Base-by-base conservation (phyloP, 164 flowering plant genomes). In the Chloranthus sessilifolius region DNA sequence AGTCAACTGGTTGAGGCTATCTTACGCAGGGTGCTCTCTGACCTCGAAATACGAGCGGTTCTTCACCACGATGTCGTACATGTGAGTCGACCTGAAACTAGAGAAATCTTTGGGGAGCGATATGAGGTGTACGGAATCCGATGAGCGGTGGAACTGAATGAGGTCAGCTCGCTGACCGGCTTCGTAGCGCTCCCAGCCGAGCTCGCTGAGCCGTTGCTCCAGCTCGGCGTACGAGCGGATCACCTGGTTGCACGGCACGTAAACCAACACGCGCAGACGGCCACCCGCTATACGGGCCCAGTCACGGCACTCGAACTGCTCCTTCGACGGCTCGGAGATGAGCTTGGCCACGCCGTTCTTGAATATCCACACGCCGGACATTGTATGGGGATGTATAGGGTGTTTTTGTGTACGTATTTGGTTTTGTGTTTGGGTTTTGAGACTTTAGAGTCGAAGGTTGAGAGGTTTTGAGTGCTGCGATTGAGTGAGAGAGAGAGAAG, bases 61-160 rank as follows among this genome's bases (percentile, higher is more conserved):
- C 75, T 81, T 78, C 56, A 78, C 81, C 34, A 76, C 83, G 29
- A 81, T 69, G 38, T 78, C 87, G 55, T 68, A 81, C 78, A 81
- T 69, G 51, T 78, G 79, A 7, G 66, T 9, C 24, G 74, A 40
- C 63, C 62, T 72, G 48, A 81, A 58, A 57, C 59, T 52, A 56
- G 64, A 27, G 49, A 77, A 77, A 52, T 50, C 47, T 9, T 8
- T 43, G 20, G 82, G 82, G 14, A 77, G 67, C 5, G 82, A 72
- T 17, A 77, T 67, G 52, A 77, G 73, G 45, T 77, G 62, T 12
- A 42, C 30, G 0, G 79, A 58, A 53, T 24, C 4, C 1, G 68
- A 57, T 22, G 78, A 72, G 3, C 62, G 46, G 72, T 77, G 82
- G 55, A 72, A 77, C 53, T 74, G 82, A 20, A 77, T 31, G 14